Evolutionary conservation across 208 protist species (phyloP).

Genomic region (Acanthamoeba castellanii): DNA sequence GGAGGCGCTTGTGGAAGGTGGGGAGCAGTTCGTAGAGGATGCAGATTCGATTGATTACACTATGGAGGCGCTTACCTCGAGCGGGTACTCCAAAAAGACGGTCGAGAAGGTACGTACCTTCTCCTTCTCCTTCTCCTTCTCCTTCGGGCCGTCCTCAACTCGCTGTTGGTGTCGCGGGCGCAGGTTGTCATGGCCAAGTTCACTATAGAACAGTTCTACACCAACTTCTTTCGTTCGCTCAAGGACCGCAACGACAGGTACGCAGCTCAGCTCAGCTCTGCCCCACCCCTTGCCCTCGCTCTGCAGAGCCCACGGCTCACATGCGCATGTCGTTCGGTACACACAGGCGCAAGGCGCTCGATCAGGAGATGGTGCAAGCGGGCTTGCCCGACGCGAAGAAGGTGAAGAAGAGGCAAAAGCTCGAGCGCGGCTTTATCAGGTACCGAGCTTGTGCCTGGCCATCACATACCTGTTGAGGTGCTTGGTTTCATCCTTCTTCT

Average conservation of each 20-base stretch:
- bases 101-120: not conserved
- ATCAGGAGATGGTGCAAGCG: conserved; percentile 3
- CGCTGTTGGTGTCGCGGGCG: not conserved
- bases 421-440: conserved; percentile 51
- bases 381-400: not conserved
- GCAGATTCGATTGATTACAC: conserved; percentile 42
- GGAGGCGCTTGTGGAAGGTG: not conserved
- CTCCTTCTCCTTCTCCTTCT: not conserved
- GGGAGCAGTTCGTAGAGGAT: conserved; percentile 33
- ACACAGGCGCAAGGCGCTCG: conserved; percentile 21
- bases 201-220: conserved; percentile 64
- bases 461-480: not conserved
- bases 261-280: not conserved
- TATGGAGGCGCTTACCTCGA: not conserved
- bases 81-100: conserved; percentile 48
- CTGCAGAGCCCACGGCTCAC: not conserved
- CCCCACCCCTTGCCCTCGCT: not conserved
- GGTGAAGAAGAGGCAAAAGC: conserved; percentile 46
- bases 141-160: not conserved
- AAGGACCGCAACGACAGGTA: conserved; percentile 60
- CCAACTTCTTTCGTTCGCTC: conserved; percentile 67
- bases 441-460: not conserved
- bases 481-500: not conserved
- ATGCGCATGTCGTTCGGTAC: not conserved
- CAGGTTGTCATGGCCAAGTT: conserved; percentile 61